Evolutionary conservation across 2,329 filamentous ascomycete genomes (phyloP).

Genomic region (Ophiostoma piceae): DNA sequence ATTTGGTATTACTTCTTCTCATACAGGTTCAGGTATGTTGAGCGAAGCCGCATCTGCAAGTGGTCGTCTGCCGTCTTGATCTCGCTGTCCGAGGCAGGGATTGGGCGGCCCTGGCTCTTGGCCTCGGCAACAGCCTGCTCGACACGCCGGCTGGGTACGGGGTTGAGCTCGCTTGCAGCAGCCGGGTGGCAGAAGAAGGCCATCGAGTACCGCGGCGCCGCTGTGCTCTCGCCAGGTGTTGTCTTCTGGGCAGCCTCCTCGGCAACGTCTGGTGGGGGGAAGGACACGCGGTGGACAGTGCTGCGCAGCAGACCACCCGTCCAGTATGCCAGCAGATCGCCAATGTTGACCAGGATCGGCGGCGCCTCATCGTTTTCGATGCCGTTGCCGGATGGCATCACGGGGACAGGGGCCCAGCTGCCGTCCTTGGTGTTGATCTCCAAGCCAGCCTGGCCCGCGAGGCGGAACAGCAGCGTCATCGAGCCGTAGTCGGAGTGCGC

Average conservation of each 20-base stretch:
- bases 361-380: conserved; percentile 51
- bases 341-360: conserved; percentile 77
- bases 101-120: conserved; percentile 17
- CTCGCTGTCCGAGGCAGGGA: conserved; percentile 36
- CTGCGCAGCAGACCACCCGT: conserved; percentile 81
- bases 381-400: conserved; percentile 54
- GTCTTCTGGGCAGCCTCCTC: conserved; percentile 19
- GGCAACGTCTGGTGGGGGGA: conserved; percentile 46
- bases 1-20: conserved; percentile 26
- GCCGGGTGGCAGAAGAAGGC: conserved; percentile 65
- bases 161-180: conserved; percentile 46
- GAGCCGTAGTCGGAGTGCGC: conserved; percentile 85
- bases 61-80: conserved; percentile 61
- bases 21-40: conserved; percentile 55
- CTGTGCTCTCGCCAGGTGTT: conserved; percentile 43
- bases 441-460: conserved; percentile 76
- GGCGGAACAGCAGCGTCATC: conserved; percentile 74
- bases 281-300: conserved; percentile 84
- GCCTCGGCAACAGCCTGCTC: conserved; percentile 31
- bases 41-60: conserved; percentile 54
- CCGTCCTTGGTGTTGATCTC: conserved; percentile 64
- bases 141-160: conserved; percentile 58
- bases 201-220: conserved; percentile 57
- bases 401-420: conserved; percentile 60
- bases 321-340: conserved; percentile 74